These are phyloP conservation scores for Trichothecium sympodiale DNA, from an alignment of 2,329 filamentous ascomycete species.

Conservation along the genomic window DNA sequence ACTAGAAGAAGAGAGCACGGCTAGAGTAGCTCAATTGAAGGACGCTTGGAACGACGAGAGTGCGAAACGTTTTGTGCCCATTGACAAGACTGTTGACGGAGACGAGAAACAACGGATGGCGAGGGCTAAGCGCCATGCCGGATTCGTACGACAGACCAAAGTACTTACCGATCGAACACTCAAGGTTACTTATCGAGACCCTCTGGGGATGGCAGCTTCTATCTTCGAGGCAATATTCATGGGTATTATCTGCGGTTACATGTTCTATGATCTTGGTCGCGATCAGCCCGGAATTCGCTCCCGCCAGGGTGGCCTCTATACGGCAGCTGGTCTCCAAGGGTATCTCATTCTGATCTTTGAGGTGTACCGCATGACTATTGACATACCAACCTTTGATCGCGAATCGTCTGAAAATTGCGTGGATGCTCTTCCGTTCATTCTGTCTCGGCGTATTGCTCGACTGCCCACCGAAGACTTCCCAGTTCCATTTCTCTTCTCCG, in stretches of 20 bases:
- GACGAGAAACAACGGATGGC: background rate
- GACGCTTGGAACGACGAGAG: slow-evolving; percentile 42
- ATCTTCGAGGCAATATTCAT: slow-evolving; percentile 60
- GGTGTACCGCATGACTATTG: slow-evolving; percentile 61
- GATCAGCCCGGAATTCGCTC: slow-evolving; percentile 64
- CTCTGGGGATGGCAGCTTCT: slow-evolving; percentile 62
- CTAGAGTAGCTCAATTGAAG: slow-evolving; percentile 51
- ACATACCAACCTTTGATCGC: slow-evolving; percentile 66
- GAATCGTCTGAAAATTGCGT: slow-evolving; percentile 65
- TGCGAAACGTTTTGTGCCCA: slow-evolving; percentile 12
- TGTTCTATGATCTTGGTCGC: slow-evolving; percentile 55
- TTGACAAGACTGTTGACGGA: slow-evolving; percentile 5
- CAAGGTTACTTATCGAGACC: slow-evolving; percentile 64
- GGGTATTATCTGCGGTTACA: slow-evolving; percentile 61
- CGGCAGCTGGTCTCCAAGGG: slow-evolving; percentile 58
- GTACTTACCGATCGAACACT: slow-evolving; percentile 61
- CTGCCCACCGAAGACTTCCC: slow-evolving; percentile 62
- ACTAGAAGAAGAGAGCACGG: slow-evolving; percentile 47
- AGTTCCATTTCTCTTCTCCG: slow-evolving; percentile 58
- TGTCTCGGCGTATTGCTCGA: slow-evolving; percentile 58
- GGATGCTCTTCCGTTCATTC: slow-evolving; percentile 54
- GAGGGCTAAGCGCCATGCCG: slow-evolving; percentile 31
- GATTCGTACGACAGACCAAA: slow-evolving; percentile 49
- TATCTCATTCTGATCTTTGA: slow-evolving; percentile 70
- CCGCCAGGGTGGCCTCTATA: slow-evolving; percentile 62